phyloP scores from a whole-genome alignment of 768 basidiomycete genomes.

The Leccinum variicolor region DNA sequence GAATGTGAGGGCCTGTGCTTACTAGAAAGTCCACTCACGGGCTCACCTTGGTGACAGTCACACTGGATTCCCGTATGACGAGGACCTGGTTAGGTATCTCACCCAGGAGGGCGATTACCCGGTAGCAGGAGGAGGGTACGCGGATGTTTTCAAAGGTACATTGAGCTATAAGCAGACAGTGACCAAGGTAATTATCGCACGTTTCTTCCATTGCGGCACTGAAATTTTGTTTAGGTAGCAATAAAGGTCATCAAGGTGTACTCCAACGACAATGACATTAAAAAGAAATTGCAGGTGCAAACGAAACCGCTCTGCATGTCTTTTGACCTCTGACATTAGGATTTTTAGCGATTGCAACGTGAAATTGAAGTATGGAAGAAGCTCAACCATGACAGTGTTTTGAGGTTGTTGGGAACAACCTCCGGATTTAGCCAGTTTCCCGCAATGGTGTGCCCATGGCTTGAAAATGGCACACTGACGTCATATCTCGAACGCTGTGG shows the following conservation, averaged over 20 bases:
- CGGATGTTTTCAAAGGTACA: not conserved
- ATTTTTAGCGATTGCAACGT: not conserved
- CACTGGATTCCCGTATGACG: not conserved
- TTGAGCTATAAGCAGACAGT: not conserved
- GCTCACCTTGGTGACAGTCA: not conserved
- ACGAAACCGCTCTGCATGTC: not conserved
- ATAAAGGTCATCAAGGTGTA: constrained; percentile 6
- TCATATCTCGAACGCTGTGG: not conserved
- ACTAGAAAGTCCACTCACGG: not conserved
- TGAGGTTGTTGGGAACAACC: not conserved
- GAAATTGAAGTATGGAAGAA: constrained; percentile 8
- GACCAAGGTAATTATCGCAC: not conserved
- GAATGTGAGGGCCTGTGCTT: not conserved
- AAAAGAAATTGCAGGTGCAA: not conserved
- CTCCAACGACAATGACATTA: not conserved
- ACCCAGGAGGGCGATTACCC: not conserved
- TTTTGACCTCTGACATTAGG: not conserved
- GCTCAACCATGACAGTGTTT: not conserved
- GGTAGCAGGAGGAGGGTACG: not conserved
- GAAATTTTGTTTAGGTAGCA: not conserved
- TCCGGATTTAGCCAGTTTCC: not conserved
- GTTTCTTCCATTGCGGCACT: not conserved
- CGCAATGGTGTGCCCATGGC: not conserved
- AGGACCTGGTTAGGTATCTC: not conserved
- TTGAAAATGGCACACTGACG: not conserved